Conservation (phyloP, 2,329 filamentous ascomycete genomes). For the Pyricularia sp. region DNA sequence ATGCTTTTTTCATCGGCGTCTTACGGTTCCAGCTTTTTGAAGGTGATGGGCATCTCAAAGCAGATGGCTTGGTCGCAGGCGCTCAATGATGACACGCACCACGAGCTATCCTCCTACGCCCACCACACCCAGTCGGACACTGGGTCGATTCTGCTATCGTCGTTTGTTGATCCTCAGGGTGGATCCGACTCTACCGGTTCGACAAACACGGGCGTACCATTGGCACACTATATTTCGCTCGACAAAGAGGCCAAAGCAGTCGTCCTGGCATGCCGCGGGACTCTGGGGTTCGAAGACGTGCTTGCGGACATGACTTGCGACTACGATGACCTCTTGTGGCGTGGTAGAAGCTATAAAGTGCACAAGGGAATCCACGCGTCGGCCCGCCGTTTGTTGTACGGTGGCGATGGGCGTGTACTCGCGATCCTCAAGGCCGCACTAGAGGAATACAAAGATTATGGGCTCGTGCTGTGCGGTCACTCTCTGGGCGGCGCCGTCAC, state of each 20-base stretch:
- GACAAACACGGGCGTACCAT: slow-evolving; percentile 56
- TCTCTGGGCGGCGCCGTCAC: slow-evolving; percentile 63
- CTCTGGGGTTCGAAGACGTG: slow-evolving; percentile 64
- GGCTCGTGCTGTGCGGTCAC: slow-evolving; percentile 60
- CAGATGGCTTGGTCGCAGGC: slow-evolving; percentile 28
- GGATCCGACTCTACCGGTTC: slow-evolving; percentile 56
- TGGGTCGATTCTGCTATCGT: slow-evolving; percentile 55
- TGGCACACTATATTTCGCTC: slow-evolving; percentile 65
- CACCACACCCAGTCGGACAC: slow-evolving; percentile 51
- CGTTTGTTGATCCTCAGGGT: slow-evolving; percentile 60
- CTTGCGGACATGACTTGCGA: slow-evolving; percentile 67
- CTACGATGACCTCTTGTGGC: slow-evolving; percentile 57
- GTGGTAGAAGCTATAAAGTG: slow-evolving; percentile 56
- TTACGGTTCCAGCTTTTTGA: slow-evolving; percentile 55
- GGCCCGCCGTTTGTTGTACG: slow-evolving; percentile 56
- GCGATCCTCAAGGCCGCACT: slow-evolving; percentile 56
- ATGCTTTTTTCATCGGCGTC: slow-evolving; percentile 59
- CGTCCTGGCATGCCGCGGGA: slow-evolving; percentile 63
- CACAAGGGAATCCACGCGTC: slow-evolving; percentile 70
- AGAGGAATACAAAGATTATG: slow-evolving; percentile 58
- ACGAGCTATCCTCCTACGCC: slow-evolving; percentile 54
- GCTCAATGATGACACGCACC: slow-evolving; percentile 38
- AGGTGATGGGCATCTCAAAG: slow-evolving; percentile 51
- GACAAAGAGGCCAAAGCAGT: slow-evolving; percentile 65
- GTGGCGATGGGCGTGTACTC: slow-evolving; percentile 57